These are phyloP conservation scores for Alternaria novae-zelandiae DNA, from an alignment of 2,329 filamentous ascomycete genomes.

Conservation along the genomic window DNA sequence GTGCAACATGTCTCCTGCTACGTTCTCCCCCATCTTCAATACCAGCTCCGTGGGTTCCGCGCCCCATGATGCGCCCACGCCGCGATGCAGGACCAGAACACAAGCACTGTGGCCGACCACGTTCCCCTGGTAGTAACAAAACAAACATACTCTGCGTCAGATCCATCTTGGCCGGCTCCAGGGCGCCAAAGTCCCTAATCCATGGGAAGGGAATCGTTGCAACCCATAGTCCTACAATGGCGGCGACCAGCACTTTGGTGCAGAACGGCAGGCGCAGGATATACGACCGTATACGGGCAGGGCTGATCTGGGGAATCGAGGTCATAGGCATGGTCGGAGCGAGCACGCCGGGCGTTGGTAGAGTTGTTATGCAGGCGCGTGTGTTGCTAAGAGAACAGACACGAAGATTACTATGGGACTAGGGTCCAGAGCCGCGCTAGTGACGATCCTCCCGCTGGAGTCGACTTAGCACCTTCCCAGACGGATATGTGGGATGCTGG, in stretches of 20 bases:
- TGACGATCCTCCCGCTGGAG: constrained; percentile 19
- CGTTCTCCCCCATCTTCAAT: background rate
- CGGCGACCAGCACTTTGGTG: constrained; percentile 72
- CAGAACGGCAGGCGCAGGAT: constrained; percentile 85
- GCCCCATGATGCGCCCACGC: constrained; percentile 1
- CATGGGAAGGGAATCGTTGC: constrained; percentile 72
- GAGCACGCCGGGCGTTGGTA: constrained; percentile 14
- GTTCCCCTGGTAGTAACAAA: background rate
- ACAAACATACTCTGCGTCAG: constrained; percentile 70
- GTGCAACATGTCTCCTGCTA: background rate
- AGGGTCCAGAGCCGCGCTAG: constrained; percentile 23
- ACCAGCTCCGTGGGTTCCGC: background rate
- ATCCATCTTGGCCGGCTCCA: constrained; percentile 78
- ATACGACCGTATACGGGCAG: constrained; percentile 78
- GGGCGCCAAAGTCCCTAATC: constrained; percentile 77
- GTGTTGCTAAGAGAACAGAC: constrained; percentile 7
- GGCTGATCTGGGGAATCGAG: constrained; percentile 68
- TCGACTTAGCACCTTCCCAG: constrained; percentile 16
- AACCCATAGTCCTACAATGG: constrained; percentile 74
- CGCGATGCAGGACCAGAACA: background rate
- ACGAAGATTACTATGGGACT: constrained; percentile 14
- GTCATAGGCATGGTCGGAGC: constrained; percentile 41
- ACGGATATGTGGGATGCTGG: constrained; percentile 20
- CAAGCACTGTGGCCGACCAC: background rate
- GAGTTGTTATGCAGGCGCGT: constrained; percentile 19